A percentile compares a stretch with the other conserved stretches of the same genome.
Conservation (phyloP, 2,329 filamentous ascomycete species). For the Zasmidium cellare region DNA sequence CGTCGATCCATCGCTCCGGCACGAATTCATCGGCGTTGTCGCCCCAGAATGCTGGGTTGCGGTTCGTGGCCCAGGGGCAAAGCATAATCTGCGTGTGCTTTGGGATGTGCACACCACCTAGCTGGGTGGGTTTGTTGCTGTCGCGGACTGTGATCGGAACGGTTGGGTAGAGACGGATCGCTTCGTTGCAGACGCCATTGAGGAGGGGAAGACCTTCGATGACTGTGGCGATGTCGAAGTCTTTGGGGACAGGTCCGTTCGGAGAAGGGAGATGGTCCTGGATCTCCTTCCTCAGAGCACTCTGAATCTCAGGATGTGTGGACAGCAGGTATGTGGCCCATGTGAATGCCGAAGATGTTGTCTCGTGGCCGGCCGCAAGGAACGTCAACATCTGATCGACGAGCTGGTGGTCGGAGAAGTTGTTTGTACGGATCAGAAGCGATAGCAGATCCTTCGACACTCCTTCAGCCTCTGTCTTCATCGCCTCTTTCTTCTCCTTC, state of each 20-base stretch:
- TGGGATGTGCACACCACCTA: constrained; percentile 41
- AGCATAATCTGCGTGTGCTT: constrained; percentile 41
- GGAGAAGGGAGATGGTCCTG: constrained; percentile 58
- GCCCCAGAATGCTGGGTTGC: constrained; percentile 45
- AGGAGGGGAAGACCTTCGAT: constrained; percentile 48
- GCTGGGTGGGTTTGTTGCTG: constrained; percentile 44
- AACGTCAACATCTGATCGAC: constrained; percentile 59
- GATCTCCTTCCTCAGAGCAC: constrained; percentile 67
- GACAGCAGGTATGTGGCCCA: constrained; percentile 74
- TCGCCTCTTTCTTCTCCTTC: constrained; percentile 46
- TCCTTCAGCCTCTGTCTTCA: constrained; percentile 34
- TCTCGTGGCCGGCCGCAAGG: constrained; percentile 67
- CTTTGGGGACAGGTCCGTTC: constrained; percentile 24
- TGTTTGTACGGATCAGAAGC: constrained; percentile 52
- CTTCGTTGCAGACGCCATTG: constrained; percentile 48
- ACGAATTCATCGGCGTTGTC: constrained; percentile 41
- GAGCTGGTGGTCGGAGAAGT: constrained; percentile 55
- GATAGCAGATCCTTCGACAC: constrained; percentile 46
- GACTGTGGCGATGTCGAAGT: constrained; percentile 35
- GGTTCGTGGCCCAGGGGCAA: constrained; percentile 45
- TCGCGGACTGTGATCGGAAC: constrained; percentile 50
- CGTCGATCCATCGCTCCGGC: constrained; percentile 49
- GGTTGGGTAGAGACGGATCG: constrained; percentile 48
- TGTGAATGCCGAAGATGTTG: constrained; percentile 72
- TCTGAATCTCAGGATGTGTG: constrained; percentile 64